phyloP scores from a whole-genome alignment of 2,329 filamentous ascomycete species.

The Periconia digitata region DNA sequence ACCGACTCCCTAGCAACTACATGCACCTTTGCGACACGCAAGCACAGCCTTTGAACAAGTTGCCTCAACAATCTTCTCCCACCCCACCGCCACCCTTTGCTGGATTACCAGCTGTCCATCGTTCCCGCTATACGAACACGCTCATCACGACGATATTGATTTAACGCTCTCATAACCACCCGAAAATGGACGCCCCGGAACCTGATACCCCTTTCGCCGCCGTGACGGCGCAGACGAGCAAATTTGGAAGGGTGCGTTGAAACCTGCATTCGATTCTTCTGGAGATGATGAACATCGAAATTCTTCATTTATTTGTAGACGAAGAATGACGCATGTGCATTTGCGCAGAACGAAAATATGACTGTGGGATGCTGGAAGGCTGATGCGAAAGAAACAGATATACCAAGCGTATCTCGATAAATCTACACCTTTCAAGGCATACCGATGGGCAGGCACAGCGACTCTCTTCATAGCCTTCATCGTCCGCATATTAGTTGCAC shows the following conservation, averaged over 20 bases:
- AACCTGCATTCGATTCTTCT: not conserved
- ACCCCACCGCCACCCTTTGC: constrained; percentile 6
- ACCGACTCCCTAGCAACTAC: constrained; percentile 12
- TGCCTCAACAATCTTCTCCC: constrained; percentile 25
- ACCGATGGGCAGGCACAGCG: constrained; percentile 88
- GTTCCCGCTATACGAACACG: not conserved
- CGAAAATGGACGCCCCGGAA: constrained; percentile 78
- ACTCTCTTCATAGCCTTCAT: constrained; percentile 78
- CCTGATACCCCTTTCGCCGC: constrained; percentile 91
- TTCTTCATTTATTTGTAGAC: not conserved
- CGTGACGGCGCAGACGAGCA: constrained; percentile 81
- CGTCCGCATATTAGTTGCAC: constrained; percentile 82
- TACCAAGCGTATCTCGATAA: constrained; percentile 95
- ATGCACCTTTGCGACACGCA: constrained; percentile 31
- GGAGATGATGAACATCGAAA: not conserved
- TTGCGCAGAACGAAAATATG: not conserved
- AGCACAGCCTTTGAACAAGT: constrained; percentile 29
- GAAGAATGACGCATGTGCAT: constrained; percentile 2
- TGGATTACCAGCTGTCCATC: not conserved
- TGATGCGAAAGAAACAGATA: constrained; percentile 58
- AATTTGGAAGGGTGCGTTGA: constrained; percentile 66
- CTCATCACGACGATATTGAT: not conserved
- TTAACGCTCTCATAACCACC: not conserved
- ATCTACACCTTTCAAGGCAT: constrained; percentile 83
- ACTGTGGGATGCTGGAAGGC: constrained; percentile 2